These are phyloP conservation scores for Xylaria scruposa DNA, from an alignment of 495 filamentous ascomycete species.

Conservation along the genomic window DNA sequence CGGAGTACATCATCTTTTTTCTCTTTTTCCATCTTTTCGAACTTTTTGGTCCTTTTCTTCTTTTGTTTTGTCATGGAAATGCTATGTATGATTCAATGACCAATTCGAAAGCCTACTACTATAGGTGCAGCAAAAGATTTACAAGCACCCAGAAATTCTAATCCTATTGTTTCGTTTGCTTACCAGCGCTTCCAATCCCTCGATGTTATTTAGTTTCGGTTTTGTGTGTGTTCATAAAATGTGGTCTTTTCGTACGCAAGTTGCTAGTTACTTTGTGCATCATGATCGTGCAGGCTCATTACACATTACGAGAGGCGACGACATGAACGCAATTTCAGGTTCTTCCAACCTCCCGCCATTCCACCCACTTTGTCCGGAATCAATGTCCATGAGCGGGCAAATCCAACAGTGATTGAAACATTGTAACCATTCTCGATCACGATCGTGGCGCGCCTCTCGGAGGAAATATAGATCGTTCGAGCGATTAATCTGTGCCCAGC, in stretches of 20 bases:
- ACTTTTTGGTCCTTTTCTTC: no score
- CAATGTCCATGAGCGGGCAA: background rate
- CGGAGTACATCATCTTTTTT: background rate
- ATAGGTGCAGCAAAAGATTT: no score
- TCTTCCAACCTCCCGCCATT: background rate
- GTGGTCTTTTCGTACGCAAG: background rate
- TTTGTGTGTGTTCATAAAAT: background rate
- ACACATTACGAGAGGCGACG: constrained; percentile 24
- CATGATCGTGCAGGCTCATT: constrained; percentile 15
- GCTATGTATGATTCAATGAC: no score
- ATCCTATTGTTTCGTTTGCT: background rate
- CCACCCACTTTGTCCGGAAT: constrained; percentile 1
- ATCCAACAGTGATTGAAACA: background rate
- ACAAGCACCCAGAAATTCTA: no score
- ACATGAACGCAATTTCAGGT: constrained; percentile 7
- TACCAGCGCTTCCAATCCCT: background rate
- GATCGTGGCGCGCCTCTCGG: background rate
- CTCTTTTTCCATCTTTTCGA: no score
- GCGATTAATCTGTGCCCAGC: constrained; percentile 67
- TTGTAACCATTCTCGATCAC: background rate
- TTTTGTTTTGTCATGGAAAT: no score
- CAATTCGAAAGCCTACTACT: no score
- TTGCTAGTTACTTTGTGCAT: background rate
- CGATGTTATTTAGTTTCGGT: background rate
- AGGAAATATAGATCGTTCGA: background rate